These are phyloP conservation scores for Hura crepitans DNA, from an alignment of 441 rosid species.

Conservation along the genomic window DNA sequence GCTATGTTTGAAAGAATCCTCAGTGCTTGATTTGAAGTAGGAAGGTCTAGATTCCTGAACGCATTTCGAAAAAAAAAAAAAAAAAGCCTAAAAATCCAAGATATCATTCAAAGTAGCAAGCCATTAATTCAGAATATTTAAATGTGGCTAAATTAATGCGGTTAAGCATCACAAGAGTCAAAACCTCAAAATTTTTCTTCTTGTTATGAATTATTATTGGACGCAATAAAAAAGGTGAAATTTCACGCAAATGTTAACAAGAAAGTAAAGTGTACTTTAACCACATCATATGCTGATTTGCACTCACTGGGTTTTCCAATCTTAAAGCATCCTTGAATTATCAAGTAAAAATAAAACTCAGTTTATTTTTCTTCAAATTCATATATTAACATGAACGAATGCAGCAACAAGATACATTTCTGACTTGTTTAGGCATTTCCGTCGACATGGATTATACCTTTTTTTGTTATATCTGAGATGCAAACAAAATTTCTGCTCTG, in stretches of 20 bases:
- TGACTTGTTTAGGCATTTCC: neutral
- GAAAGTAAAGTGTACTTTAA: neutral
- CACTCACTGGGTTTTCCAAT: neutral
- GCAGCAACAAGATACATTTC: neutral
- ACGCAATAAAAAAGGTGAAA: neutral
- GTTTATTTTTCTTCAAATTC: neutral
- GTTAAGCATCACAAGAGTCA: neutral
- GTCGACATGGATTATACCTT: neutral
- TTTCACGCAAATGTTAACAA: neutral
- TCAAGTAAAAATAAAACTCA: neutral
- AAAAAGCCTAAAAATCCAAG: neutral
- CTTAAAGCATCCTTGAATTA: neutral
- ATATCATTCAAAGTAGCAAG: neutral
- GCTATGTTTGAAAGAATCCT: constrained; percentile 78
- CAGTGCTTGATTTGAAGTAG: constrained; percentile 66
- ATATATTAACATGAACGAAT: neutral
- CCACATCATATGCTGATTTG: neutral
- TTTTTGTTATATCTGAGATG: neutral
- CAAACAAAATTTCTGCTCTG: neutral
- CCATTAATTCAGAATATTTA: neutral
- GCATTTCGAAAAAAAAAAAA: constrained; percentile 16
- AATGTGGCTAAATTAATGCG: constrained; percentile 1
- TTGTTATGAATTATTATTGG: neutral
- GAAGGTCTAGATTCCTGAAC: constrained; percentile 71
- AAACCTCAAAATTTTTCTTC: neutral